Evolutionary conservation across 805 yeast genomes (phyloP).

Genomic region (Wickerhamiella parazyma): DNA sequence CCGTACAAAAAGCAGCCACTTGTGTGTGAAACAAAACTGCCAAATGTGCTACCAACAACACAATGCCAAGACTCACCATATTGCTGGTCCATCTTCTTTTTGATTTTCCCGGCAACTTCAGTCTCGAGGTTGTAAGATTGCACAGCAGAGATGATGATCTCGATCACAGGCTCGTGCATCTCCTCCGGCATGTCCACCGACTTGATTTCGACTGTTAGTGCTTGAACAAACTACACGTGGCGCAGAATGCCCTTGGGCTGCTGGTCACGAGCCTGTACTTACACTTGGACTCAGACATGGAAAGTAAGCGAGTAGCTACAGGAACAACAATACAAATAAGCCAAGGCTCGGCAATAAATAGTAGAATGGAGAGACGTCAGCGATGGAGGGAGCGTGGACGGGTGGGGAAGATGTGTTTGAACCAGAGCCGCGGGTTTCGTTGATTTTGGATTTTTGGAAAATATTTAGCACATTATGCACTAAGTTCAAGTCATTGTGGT

Average conservation of each 20-base stretch:
- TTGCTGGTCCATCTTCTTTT: conserved; percentile 41
- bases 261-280: too few species aligned
- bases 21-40: conserved; percentile 49
- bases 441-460: too few species aligned
- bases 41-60: conserved; percentile 47
- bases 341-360: too few species aligned
- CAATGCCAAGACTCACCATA: conserved; percentile 54
- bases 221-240: background rate
- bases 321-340: too few species aligned
- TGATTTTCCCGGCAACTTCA: conserved; percentile 44
- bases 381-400: too few species aligned
- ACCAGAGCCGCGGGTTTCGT: too few species aligned
- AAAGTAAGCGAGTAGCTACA: too few species aligned
- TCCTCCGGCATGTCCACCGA: conserved; percentile 20
- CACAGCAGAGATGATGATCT: conserved; percentile 31
- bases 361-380: too few species aligned
- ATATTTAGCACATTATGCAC: too few species aligned
- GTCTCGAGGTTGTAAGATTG: conserved; percentile 34
- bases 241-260: too few species aligned
- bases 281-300: too few species aligned
- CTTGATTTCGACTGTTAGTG: conserved; percentile 5
- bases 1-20: conserved; percentile 41
- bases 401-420: too few species aligned
- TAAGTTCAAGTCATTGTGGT: background rate
- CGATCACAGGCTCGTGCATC: conserved; percentile 13